Evolutionary conservation across 441 rosid genomes (phyloP).

Genomic region (Biscutella auriculata): DNA sequence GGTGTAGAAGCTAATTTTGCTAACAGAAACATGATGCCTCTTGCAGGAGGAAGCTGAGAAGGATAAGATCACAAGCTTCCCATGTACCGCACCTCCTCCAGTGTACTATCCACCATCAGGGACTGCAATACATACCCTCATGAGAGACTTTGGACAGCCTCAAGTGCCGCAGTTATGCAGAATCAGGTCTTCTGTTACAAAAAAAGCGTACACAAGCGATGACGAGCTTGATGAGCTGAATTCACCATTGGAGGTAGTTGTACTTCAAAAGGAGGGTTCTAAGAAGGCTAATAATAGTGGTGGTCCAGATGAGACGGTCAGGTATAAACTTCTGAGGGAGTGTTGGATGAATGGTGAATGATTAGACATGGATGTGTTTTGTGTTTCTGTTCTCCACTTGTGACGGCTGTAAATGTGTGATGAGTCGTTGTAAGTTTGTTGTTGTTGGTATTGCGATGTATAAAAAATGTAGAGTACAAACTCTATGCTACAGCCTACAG

Average conservation of each 20-base stretch:
- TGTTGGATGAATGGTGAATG: slow-evolving; percentile 56
- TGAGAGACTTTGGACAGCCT: slow-evolving; percentile 39
- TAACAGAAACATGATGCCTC: slow-evolving; percentile 1
- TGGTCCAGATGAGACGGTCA: slow-evolving; percentile 35
- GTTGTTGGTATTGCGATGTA: slow-evolving; percentile 1
- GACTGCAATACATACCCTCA: slow-evolving; percentile 30
- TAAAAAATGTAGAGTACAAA: neutral
- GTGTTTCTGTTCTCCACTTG: neutral
- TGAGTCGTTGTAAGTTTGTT: neutral
- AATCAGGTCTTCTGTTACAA: slow-evolving; percentile 50
- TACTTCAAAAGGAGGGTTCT: slow-evolving; percentile 32
- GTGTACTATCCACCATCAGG: slow-evolving; percentile 54
- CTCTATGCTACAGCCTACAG: neutral
- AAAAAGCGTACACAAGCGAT: slow-evolving; percentile 83
- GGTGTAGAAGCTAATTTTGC: neutral
- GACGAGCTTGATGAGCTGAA: slow-evolving; percentile 84
- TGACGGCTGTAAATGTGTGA: slow-evolving; percentile 1
- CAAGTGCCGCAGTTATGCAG: slow-evolving; percentile 31
- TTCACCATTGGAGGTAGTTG: slow-evolving; percentile 62
- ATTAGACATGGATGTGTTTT: neutral
- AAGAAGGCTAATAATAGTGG: slow-evolving; percentile 30
- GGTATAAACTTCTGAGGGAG: slow-evolving; percentile 77
- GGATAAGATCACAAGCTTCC: slow-evolving; percentile 36
- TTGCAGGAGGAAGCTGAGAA: slow-evolving; percentile 24
- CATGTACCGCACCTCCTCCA: slow-evolving; percentile 53